These are phyloP conservation scores for Sphaerostilbella broomeana DNA, from an alignment of 2,329 filamentous ascomycete genomes.

Conservation along the genomic window DNA sequence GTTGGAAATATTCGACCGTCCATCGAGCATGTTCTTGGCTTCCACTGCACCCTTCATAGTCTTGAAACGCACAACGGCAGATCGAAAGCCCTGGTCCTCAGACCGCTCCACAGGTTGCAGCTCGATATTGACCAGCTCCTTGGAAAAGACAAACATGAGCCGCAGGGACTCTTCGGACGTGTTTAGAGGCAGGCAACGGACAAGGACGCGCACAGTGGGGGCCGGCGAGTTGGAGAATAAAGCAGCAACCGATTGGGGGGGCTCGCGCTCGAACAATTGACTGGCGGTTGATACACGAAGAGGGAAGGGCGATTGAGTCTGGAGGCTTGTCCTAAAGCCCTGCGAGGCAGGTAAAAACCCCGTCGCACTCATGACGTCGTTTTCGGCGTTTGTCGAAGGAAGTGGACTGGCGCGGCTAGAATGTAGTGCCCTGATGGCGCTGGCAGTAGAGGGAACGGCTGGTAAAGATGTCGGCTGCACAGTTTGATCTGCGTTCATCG, in stretches of 20 bases:
- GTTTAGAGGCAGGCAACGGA: slow-evolving; percentile 48
- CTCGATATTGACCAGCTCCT: slow-evolving; percentile 47
- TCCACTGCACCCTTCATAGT: slow-evolving; percentile 46
- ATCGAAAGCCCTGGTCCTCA: slow-evolving; percentile 43
- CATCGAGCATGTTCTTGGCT: slow-evolving; percentile 52
- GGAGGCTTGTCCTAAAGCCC: slow-evolving; percentile 29
- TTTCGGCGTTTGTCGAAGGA: slow-evolving; percentile 16
- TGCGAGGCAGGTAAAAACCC: slow-evolving; percentile 36
- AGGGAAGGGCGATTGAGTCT: slow-evolving; percentile 29
- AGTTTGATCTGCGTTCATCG: slow-evolving; percentile 25
- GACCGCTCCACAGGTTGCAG: slow-evolving; percentile 44
- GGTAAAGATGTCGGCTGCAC: slow-evolving; percentile 15
- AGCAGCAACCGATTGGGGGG: slow-evolving; percentile 33
- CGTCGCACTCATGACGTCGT: slow-evolving; percentile 43
- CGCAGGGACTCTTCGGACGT: slow-evolving; percentile 48
- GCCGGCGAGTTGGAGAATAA: slow-evolving; percentile 31
- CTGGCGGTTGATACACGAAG: slow-evolving; percentile 26
- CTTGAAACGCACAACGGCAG: slow-evolving; percentile 49
- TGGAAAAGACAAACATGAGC: slow-evolving; percentile 53
- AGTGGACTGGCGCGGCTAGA: slow-evolving; percentile 26
- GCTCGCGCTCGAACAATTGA: slow-evolving; percentile 35
- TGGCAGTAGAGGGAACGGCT: neutral
- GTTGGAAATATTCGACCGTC: slow-evolving; percentile 45
- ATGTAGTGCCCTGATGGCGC: slow-evolving; percentile 18
- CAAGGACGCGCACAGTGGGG: slow-evolving; percentile 38